Evolutionary conservation across 129 eudicot genomes (phyloP).

Genomic region (Oenanthe sinensis): DNA sequence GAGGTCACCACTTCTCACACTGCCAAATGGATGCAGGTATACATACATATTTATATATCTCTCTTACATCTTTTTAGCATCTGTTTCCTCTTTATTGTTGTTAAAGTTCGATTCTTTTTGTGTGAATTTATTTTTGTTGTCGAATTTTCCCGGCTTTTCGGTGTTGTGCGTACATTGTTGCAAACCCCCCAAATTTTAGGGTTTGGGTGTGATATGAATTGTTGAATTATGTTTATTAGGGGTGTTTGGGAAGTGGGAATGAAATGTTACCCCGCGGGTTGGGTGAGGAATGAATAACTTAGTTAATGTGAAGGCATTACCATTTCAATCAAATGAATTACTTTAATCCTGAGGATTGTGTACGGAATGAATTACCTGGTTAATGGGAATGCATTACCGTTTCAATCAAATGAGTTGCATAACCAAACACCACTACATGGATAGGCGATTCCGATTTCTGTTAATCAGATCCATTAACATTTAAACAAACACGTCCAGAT

Average conservation of each 20-base stretch:
- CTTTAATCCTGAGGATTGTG: no score
- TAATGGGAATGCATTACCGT: not conserved
- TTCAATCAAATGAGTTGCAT: not conserved
- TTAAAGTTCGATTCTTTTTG: not conserved
- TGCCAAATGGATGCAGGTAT: conserved; percentile 97
- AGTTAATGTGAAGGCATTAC: not conserved
- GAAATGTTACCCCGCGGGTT: not conserved
- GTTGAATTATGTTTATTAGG: not conserved
- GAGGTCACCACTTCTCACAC: conserved; percentile 79
- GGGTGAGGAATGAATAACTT: no score
- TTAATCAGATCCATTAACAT: not conserved
- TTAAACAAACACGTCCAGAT: not conserved
- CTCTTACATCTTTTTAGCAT: no score
- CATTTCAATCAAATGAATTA: no score
- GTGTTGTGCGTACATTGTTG: not conserved
- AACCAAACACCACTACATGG: not conserved
- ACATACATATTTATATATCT: not conserved
- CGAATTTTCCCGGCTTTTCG: not conserved
- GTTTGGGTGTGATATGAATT: not conserved
- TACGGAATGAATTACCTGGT: not conserved
- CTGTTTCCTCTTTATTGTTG: not conserved
- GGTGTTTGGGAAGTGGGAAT: not conserved
- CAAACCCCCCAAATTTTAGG: not conserved
- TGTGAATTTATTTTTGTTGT: not conserved
- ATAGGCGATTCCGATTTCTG: not conserved